Evolutionary conservation across 192 early-diverging fungal species (phyloP).

Genomic region (Coemansia sp.): DNA sequence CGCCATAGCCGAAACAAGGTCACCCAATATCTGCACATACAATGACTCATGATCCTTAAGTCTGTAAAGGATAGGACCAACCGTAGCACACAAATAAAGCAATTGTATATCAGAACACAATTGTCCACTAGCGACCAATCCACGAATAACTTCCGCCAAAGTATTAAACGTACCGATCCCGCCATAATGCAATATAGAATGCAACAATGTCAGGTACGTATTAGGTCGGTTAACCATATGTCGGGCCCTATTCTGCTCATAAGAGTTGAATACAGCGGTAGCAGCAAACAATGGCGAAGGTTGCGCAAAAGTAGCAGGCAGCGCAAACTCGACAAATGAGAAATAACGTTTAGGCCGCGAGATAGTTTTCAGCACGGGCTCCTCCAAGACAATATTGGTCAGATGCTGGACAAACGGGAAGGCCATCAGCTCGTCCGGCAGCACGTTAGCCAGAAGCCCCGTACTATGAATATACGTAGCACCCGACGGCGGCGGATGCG

Average conservation of each 20-base stretch:
- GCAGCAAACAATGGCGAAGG: constrained; percentile 46
- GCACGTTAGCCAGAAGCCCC: constrained; percentile 50
- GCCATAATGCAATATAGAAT: constrained; percentile 75
- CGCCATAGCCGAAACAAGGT: constrained; percentile 45
- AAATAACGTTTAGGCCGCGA: constrained; percentile 58
- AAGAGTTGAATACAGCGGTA: constrained; percentile 67
- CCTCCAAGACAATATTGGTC: constrained; percentile 59
- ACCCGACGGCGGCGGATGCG: constrained; percentile 14
- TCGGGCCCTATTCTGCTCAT: constrained; percentile 57
- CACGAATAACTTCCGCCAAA: constrained; percentile 46
- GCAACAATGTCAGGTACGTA: constrained; percentile 71
- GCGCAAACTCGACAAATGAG: constrained; percentile 50
- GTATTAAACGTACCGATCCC: constrained; percentile 64
- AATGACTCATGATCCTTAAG: constrained; percentile 56
- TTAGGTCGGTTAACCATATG: constrained; percentile 70
- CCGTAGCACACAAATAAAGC: constrained; percentile 69
- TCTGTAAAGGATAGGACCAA: constrained; percentile 74
- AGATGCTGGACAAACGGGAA: constrained; percentile 62
- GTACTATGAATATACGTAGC: constrained; percentile 51
- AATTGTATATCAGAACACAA: constrained; percentile 71
- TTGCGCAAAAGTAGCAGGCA: constrained; percentile 22
- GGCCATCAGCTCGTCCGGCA: constrained; percentile 55
- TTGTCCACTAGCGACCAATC: constrained; percentile 41
- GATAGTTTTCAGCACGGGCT: constrained; percentile 63
- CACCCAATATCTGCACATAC: constrained; percentile 50